A percentile compares a stretch with the other conserved stretches of the same genome.
phyloP scores from a whole-genome alignment of 176 grass and related monocot genomes.

The Lolium multiflorum region DNA sequence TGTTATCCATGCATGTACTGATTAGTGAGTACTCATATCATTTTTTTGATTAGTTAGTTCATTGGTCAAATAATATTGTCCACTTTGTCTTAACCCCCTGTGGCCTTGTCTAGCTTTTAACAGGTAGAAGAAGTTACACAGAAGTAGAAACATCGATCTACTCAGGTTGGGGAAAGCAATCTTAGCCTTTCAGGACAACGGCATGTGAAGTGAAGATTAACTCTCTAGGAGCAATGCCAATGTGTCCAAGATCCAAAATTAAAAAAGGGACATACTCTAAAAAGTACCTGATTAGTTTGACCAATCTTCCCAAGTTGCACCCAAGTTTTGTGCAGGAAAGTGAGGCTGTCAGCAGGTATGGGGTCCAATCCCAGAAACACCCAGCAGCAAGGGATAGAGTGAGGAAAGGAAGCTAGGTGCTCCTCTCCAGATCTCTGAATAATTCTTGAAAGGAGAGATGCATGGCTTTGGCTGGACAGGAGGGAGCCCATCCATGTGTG shows the following conservation, averaged over 20 bases:
- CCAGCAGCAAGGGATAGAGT: background rate
- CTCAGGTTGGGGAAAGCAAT: conserved; percentile 2
- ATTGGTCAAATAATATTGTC: background rate
- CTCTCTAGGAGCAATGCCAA: background rate
- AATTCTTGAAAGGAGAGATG: conserved; percentile 58
- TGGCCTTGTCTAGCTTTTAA: background rate
- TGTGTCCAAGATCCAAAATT: conserved; percentile 2
- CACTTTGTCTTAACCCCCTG: background rate
- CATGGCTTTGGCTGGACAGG: conserved; percentile 52
- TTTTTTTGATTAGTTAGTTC: background rate
- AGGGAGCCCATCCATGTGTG: conserved; percentile 66
- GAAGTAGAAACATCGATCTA: background rate
- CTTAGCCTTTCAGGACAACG: conserved; percentile 25
- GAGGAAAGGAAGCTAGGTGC: background rate
- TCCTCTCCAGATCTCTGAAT: conserved; percentile 44
- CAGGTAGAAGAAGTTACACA: background rate
- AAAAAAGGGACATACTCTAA: background rate
- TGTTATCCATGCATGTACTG: background rate
- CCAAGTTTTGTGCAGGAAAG: conserved; percentile 32
- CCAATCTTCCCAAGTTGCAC: conserved; percentile 24
- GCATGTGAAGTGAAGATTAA: conserved; percentile 20
- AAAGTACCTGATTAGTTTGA: conserved; percentile 33
- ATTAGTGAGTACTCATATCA: background rate
- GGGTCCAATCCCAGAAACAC: conserved; percentile 5
- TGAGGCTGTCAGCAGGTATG: conserved; percentile 25